Evolutionary conservation across 805 yeast species (phyloP).

Genomic region (Spathaspora sp.): DNA sequence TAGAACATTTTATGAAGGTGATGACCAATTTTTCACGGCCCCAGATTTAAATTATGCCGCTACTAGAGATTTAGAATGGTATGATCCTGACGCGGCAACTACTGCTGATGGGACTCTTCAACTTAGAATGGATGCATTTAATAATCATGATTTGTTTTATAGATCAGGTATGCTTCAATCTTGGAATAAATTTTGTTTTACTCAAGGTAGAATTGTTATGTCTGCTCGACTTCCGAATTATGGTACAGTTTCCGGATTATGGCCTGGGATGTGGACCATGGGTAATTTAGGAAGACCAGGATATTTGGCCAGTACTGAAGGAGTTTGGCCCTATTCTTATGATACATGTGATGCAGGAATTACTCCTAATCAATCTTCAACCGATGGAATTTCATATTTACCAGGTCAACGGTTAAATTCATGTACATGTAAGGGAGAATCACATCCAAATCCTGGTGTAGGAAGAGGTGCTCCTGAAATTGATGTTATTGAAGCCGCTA

Average conservation of each 20-base stretch:
- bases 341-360: constrained; percentile 37
- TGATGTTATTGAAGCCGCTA: constrained; percentile 44
- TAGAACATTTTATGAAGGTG: constrained; percentile 40
- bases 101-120: constrained; percentile 34
- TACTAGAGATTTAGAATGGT: constrained; percentile 42
- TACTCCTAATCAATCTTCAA: constrained; percentile 37
- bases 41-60: constrained; percentile 40
- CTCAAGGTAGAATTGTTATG: constrained; percentile 27
- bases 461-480: constrained; percentile 38
- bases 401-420: constrained; percentile 33
- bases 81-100: constrained; percentile 39
- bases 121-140: constrained; percentile 34
- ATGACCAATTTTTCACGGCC: constrained; percentile 42
- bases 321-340: constrained; percentile 40
- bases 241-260: constrained; percentile 33
- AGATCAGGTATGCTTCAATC: constrained; percentile 38
- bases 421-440: constrained; percentile 33
- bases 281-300: constrained; percentile 39
- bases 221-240: constrained; percentile 32
- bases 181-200: constrained; percentile 38
- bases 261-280: constrained; percentile 42
- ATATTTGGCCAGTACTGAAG: constrained; percentile 32
- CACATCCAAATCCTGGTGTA: constrained; percentile 33
- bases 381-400: constrained; percentile 34
- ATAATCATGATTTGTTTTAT: constrained; percentile 31